A percentile compares a stretch with the other conserved stretches of the same genome.
These are phyloP conservation scores for Forsythia viridissima DNA, from an alignment of 257 asterid genomes.

Conservation along the genomic window DNA sequence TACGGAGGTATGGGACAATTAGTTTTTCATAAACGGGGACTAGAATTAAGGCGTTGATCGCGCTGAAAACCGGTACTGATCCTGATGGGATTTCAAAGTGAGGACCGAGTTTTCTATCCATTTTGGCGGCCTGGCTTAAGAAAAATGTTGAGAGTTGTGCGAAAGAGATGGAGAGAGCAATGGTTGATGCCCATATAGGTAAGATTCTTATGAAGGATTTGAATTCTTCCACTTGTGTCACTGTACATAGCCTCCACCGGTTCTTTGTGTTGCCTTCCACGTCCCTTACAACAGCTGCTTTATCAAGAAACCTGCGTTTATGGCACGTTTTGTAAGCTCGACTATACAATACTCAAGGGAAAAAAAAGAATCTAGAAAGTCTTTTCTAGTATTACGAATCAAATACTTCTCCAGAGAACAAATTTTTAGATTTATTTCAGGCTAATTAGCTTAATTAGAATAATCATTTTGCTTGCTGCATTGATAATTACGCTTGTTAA, in stretches of 20 bases:
- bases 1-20: conserved; percentile 55
- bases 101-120: conserved; percentile 47
- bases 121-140: conserved; percentile 58
- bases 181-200: conserved; percentile 72
- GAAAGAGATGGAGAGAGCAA: conserved; percentile 72
- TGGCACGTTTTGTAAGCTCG: background rate
- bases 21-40: conserved; percentile 69
- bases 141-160: conserved; percentile 76
- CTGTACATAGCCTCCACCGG: conserved; percentile 63
- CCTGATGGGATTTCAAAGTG: conserved; percentile 54
- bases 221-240: conserved; percentile 77
- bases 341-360: background rate
- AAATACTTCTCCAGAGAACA: too few relatives aligned
- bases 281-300: conserved; percentile 56
- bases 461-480: too few relatives aligned
- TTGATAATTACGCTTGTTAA: too few relatives aligned
- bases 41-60: conserved; percentile 57
- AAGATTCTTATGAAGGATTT: conserved; percentile 61
- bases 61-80: conserved; percentile 62
- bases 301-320: conserved; percentile 55
- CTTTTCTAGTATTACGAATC: too few relatives aligned
- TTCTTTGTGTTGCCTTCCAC: conserved; percentile 29
- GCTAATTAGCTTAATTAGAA: too few relatives aligned
- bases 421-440: too few relatives aligned
- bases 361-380: too few relatives aligned